Evolutionary conservation across 129 eudicot genomes (phyloP).

Genomic region (Flaveria robusta): DNA sequence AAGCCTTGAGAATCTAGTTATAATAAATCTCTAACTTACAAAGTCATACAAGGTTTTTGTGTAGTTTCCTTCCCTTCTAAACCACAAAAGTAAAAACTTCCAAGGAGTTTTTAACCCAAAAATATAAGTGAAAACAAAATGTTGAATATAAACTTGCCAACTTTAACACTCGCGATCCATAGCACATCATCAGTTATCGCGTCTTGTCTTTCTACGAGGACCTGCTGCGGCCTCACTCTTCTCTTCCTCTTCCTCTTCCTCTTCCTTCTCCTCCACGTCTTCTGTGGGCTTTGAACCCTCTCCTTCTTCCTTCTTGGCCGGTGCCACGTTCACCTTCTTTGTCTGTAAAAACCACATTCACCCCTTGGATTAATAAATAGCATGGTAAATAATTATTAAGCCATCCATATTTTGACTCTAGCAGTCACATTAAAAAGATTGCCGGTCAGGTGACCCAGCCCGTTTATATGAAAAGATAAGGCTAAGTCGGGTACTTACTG

Average conservation of each 20-base stretch:
- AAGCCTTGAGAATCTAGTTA: background rate
- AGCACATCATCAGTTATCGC: conserved; percentile 42
- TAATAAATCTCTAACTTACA: conserved; percentile 40
- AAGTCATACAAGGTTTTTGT: conserved; percentile 32
- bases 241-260: conserved; percentile 47
- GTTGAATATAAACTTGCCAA: conserved; percentile 7
- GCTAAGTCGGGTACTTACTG: conserved; percentile 37
- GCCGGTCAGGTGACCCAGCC: background rate
- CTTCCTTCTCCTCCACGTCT: conserved; percentile 45
- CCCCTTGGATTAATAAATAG: background rate
- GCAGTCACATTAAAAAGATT: too few species aligned
- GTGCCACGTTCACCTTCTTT: conserved; percentile 25
- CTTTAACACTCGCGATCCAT: background rate
- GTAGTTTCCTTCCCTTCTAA: conserved; percentile 21
- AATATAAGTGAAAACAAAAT: conserved; percentile 16
- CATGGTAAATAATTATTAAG: background rate
- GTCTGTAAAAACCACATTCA: conserved; percentile 25
- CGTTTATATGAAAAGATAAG: background rate
- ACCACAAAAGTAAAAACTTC: conserved; percentile 18
- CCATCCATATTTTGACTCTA: too few species aligned
- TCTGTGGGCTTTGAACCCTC: conserved; percentile 43
- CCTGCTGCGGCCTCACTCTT: conserved; percentile 40
- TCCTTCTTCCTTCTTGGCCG: conserved; percentile 41
- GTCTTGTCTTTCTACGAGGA: conserved; percentile 65
- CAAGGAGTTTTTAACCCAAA: conserved; percentile 14